These are phyloP conservation scores for Blastobotrys arbuscula DNA, from an alignment of 1,139 yeast species.

Conservation along the genomic window DNA sequence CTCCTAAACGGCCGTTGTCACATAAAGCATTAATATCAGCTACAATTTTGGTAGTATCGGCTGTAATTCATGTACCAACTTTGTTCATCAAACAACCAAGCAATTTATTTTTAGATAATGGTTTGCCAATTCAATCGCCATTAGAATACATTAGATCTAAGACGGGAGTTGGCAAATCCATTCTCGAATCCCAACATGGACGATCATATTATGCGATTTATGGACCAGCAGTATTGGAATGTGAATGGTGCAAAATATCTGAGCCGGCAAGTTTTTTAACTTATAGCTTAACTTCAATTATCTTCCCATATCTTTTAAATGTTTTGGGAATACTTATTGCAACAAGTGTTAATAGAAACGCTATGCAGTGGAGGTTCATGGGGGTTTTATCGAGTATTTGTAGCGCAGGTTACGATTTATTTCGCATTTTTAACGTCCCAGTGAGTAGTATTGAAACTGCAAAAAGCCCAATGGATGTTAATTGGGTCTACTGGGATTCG, in stretches of 20 bases:
- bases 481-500: conserved; percentile 22
- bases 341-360: conserved; percentile 16
- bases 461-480: conserved; percentile 13
- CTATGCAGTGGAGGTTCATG: conserved; percentile 19
- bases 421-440: conserved; percentile 12
- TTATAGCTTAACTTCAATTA: conserved; percentile 21
- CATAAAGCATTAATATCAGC: not conserved
- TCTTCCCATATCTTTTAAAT: conserved; percentile 23
- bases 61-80: conserved; percentile 11
- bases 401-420: conserved; percentile 15
- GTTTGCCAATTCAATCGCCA: conserved; percentile 23
- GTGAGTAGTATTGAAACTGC: conserved; percentile 12
- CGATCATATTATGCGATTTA: conserved; percentile 23
- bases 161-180: conserved; percentile 14
- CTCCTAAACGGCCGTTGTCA: not conserved
- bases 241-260: conserved; percentile 26
- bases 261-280: conserved; percentile 18
- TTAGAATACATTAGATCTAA: conserved; percentile 22
- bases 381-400: conserved; percentile 12
- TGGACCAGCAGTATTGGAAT: conserved; percentile 25
- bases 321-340: conserved; percentile 18
- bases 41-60: not conserved
- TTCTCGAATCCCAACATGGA: conserved; percentile 20
- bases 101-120: conserved; percentile 15
- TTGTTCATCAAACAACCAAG: not conserved